These are phyloP conservation scores for Paramecium primaurelia DNA, from an alignment of 73 alveolate species.

Conservation along the genomic window DNA sequence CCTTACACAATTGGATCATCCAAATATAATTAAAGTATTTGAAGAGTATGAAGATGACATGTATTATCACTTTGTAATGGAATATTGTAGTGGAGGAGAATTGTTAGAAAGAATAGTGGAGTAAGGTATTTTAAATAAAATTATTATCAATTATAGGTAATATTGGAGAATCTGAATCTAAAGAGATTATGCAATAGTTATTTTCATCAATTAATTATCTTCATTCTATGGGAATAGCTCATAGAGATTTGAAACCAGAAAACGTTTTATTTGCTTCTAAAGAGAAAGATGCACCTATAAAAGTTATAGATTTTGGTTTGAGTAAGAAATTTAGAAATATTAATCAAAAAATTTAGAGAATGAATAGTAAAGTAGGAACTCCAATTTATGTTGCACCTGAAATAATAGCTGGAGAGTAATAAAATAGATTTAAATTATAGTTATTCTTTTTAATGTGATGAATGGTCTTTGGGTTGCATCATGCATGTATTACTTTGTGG, in stretches of 20 bases:
- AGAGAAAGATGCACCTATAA: conserved; percentile 74
- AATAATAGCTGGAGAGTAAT: conserved; percentile 68
- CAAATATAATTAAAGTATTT: conserved; percentile 75
- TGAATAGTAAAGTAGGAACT: conserved; percentile 68
- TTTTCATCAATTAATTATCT: conserved; percentile 66
- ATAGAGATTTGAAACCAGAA: conserved; percentile 94
- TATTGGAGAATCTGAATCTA: conserved; percentile 67
- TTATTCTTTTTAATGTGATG: conserved; percentile 90
- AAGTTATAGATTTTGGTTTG: conserved; percentile 94
- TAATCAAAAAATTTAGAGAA: conserved; percentile 52
- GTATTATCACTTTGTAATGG: conserved; percentile 76
- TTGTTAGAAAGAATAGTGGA: conserved; percentile 55
- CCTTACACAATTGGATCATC: conserved; percentile 77
- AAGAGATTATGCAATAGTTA: conserved; percentile 57
- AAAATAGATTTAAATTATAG: conserved; percentile 60
- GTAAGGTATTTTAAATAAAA: neutral
- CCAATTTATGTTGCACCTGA: conserved; percentile 72
- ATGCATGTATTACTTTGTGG: conserved; percentile 70
- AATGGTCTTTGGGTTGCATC: conserved; percentile 77
- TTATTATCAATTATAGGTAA: neutral
- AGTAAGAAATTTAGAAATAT: conserved; percentile 63
- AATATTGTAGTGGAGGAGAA: conserved; percentile 78
- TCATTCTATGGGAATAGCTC: conserved; percentile 64
- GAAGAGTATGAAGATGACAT: conserved; percentile 80
- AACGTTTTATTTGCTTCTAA: conserved; percentile 79